Evolutionary conservation across 2,329 filamentous ascomycete genomes (phyloP), one percentile per base, ranked within the genome.

Genomic region (Colletotrichum melonis): DNA sequence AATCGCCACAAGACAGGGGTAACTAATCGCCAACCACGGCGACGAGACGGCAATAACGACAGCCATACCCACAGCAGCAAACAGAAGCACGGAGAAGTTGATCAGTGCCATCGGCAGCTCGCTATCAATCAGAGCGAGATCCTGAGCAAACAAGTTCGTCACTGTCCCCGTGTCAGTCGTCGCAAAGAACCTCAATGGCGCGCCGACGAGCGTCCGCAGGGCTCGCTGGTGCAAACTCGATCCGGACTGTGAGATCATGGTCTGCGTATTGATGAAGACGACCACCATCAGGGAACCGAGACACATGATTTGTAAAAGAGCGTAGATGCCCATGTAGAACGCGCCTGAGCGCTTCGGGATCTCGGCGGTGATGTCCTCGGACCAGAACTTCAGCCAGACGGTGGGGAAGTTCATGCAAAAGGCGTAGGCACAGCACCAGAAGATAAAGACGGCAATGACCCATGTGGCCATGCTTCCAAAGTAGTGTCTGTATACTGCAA

Each of bases 11-110:
- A 91, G 76, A 3, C 88, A 79, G 0, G 89, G 89, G 69, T 91
- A 88, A 0, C 83, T 82, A 26, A 88, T 82, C 0, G 85, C 84
- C 0, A 89, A 81, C 66, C 85, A 89, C 72, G 76, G 86, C 75
- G 75, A 85, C 74, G 76, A 77, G 0, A 79, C 78, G 0, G 84
- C 84, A 49, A 91, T 86, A 2, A 91, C 80, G 8, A 81, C 81
- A n/a, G 86, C 83, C 75, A 86, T 84, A 6, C 85, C 85, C 5
- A 88, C 75, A 2, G 77, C 72, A 16, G 76, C 73, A 4, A 79
- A 78, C 35, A 78, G 16, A 4, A 76, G 63, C 0, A 79, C 42
- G 2, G 73, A 72, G 5, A 80, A 62, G 58, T 85, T 84, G 1
- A 80, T 73, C 1, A 85, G 62, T 0, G 81, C 70, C 24, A 78